phyloP scores from a whole-genome alignment of 495 filamentous ascomycete genomes.

The Parathielavia hyrcaniae region DNA sequence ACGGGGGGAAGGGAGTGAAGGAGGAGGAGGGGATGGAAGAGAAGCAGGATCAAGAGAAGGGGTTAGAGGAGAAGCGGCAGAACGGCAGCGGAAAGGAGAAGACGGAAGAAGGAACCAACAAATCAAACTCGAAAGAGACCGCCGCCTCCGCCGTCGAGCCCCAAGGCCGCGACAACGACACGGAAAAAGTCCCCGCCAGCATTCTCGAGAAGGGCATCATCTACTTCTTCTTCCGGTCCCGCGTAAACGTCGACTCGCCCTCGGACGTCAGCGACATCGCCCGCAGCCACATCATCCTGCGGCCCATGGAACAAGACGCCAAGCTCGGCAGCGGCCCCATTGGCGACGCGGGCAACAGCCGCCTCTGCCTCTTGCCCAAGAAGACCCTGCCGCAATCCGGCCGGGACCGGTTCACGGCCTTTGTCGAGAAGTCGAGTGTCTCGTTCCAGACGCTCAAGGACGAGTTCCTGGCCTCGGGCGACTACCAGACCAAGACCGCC shows the following conservation, averaged over 20 bases:
- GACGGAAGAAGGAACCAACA: conserved; percentile 5
- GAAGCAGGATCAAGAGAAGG: background rate
- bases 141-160: conserved; percentile 22
- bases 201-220: conserved; percentile 89
- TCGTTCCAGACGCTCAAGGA: conserved; percentile 67
- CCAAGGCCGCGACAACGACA: conserved; percentile 9
- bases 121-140: background rate
- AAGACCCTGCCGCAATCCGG: conserved; percentile 72
- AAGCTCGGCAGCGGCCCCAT: conserved; percentile 60
- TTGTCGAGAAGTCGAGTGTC: conserved; percentile 71
- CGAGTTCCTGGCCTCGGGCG: conserved; percentile 57
- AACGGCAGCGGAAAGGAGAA: conserved; percentile 2
- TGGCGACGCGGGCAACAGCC: conserved; percentile 56
- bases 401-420: conserved; percentile 69
- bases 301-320: conserved; percentile 64
- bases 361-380: conserved; percentile 77
- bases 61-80: background rate
- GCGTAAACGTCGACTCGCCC: conserved; percentile 68
- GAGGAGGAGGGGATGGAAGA: conserved; percentile 3
- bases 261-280: conserved; percentile 65
- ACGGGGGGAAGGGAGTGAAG: conserved; percentile 19
- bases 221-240: conserved; percentile 84
- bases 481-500: conserved; percentile 71
- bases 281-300: conserved; percentile 75
- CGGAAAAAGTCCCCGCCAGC: conserved; percentile 52